Base-by-base conservation (phyloP, 1,284 basidiomycete genomes). In the Chiua sp. region DNA sequence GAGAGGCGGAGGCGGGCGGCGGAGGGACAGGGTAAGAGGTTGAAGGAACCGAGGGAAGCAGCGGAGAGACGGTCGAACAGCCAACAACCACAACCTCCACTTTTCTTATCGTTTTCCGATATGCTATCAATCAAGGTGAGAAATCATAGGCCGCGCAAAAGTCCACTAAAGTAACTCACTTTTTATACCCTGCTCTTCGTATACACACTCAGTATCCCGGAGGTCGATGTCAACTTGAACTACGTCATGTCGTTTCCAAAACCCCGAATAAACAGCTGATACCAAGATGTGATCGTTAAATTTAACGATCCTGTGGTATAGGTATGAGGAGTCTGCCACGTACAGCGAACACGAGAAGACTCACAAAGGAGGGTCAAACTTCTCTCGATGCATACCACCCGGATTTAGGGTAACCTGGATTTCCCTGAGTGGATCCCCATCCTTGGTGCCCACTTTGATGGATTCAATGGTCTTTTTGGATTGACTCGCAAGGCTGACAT, bases 71-170 rank as follows among this genome's bases (percentile, higher is more conserved):
- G n/a, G n/a, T n/a, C n/a, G n/a, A n/a, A n/a, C n/a, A n/a, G n/a
- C n/a, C 32, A 33, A 12, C 32, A 12, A 33, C 6, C 32, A 37
- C 35, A 37, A 37, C 35, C 35, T 7, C 35, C 35, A 37, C 35
- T 3, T 65, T 53, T 42, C 56, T 63, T 3, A 0, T 4, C 37
- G 44, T 65, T 37, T 58, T 65, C 30, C 63, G 56, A 42, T 68
- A 63, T 0, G 20, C 65, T 67, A n/a, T 65, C 7, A 7, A 35
- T 7, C 35, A 5, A 53, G 23, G 16, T 58, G 18, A 68, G 32
- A 33, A 12, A 55, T 51, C 8, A 33, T 10, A 32, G 33, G 44
- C 20, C 6, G 13, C 12, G 28, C 8, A 10, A 13, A 15, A 39
- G 47, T 22, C 11, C 35, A 15, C 35, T 13, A 15, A 37, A 37